Percentiles rank a stretch among this genome's conserved stretches.
phyloP scores from a whole-genome alignment of 1,139 yeast species.

The Meyerozyma carpophila region DNA sequence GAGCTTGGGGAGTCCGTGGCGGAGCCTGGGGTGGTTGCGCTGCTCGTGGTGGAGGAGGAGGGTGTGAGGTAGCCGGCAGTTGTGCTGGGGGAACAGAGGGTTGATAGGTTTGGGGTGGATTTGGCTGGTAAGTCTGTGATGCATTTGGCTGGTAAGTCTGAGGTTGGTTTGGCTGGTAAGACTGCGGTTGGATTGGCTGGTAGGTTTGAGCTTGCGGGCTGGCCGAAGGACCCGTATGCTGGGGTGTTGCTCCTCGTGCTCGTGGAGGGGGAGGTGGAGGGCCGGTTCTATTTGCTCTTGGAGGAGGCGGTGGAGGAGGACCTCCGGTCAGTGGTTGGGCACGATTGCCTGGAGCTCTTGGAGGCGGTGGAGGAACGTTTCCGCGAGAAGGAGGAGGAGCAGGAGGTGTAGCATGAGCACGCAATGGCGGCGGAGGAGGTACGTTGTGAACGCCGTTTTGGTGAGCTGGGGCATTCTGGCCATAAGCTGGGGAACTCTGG shows the following conservation, averaged over 20 bases:
- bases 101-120: neutral
- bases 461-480: neutral
- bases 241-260: constrained; percentile 8
- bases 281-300: constrained; percentile 6
- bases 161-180: constrained; percentile 3
- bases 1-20: constrained; percentile 15
- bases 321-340: constrained; percentile 15
- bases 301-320: constrained; percentile 5
- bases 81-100: constrained; percentile 8
- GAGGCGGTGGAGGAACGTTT: neutral
- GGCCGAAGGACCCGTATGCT: constrained; percentile 9
- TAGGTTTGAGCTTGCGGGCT: constrained; percentile 2
- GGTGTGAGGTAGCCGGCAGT: constrained; percentile 4
- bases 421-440: constrained; percentile 4
- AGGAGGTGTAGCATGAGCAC: constrained; percentile 16
- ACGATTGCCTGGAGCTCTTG: constrained; percentile 19
- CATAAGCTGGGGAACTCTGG: neutral
- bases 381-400: constrained; percentile 35
- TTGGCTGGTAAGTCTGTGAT: constrained; percentile 6
- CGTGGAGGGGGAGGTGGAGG: constrained; percentile 7
- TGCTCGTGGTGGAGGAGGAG: neutral
- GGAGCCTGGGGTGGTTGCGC: constrained; percentile 15
- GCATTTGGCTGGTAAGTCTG: constrained; percentile 5
- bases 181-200: constrained; percentile 7
- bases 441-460: constrained; percentile 2